Conservation (phyloP, 352 stramenopile genomes). For the Phytophthora brassicae region DNA sequence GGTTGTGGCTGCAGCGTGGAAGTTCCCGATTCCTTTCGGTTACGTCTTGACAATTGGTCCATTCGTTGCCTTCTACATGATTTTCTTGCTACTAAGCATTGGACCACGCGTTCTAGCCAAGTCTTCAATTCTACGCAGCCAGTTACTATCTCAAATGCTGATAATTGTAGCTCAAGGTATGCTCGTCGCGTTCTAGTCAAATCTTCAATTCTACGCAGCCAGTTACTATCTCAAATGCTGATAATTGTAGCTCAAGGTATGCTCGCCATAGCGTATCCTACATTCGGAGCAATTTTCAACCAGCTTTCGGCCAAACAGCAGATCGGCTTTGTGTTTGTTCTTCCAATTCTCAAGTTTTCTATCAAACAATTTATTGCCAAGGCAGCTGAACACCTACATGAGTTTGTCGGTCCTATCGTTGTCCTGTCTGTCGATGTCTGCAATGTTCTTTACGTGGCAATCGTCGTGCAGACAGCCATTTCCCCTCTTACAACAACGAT, state of each 20-base stretch:
- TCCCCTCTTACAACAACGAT: constrained; percentile 2
- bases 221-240: constrained; percentile 6
- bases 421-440: constrained; percentile 26
- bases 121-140: background rate
- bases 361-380: constrained; percentile 17
- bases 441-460: constrained; percentile 21
- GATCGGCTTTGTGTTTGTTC: constrained; percentile 1
- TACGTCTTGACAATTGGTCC: constrained; percentile 18
- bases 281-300: constrained; percentile 14
- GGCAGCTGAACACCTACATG: constrained; percentile 2
- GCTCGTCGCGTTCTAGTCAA: no score
- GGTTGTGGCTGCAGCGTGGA: constrained; percentile 15
- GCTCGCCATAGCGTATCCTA: constrained; percentile 12
- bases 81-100: constrained; percentile 19
- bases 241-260: constrained; percentile 13
- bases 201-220: background rate
- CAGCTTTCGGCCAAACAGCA: constrained; percentile 1
- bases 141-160: constrained; percentile 6
- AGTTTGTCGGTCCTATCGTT: constrained; percentile 8
- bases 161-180: constrained; percentile 13
- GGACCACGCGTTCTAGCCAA: background rate
- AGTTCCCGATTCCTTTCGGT: constrained; percentile 22
- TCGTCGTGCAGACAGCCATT: constrained; percentile 23
- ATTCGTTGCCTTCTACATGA: constrained; percentile 19
- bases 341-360: constrained; percentile 10